Evolutionary conservation across 441 rosid species (phyloP).

Genomic region (Mallotus japonicus): DNA sequence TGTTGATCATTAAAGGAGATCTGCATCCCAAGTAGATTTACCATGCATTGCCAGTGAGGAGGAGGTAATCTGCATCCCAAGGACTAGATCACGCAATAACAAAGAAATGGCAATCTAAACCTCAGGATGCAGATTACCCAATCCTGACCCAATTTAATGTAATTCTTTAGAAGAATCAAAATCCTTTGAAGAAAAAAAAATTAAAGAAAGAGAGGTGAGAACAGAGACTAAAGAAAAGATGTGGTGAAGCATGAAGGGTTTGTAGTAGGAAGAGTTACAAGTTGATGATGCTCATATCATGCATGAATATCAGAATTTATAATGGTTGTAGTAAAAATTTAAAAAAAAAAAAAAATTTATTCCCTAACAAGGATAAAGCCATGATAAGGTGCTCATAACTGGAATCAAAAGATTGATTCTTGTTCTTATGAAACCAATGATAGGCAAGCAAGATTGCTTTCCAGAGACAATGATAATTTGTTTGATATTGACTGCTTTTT

Average conservation of each 20-base stretch:
- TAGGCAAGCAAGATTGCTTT: slow-evolving; percentile 32
- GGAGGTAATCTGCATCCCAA: slow-evolving; percentile 78
- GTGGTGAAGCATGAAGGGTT: too few species aligned
- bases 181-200: too few species aligned
- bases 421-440: slow-evolving; percentile 53
- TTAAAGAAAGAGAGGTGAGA: too few species aligned
- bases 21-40: too few species aligned
- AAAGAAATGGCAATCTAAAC: slow-evolving; percentile 44
- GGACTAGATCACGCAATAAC: slow-evolving; percentile 41
- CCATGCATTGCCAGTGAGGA: slow-evolving; percentile 50
- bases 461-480: slow-evolving; percentile 31
- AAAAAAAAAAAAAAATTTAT: neutral
- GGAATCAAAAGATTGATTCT: slow-evolving; percentile 36
- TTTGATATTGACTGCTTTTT: slow-evolving; percentile 46
- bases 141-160: slow-evolving; percentile 49
- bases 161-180: too few species aligned
- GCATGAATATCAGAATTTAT: slow-evolving; percentile 43
- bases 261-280: too few species aligned
- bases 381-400: slow-evolving; percentile 35
- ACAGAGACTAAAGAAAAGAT: too few species aligned
- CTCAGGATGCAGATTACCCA: slow-evolving; percentile 99
- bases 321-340: slow-evolving; percentile 18
- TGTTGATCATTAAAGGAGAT: too few species aligned
- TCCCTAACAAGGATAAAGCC: slow-evolving; percentile 27
- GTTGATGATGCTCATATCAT: slow-evolving; percentile 22